phyloP scores from a whole-genome alignment of 140 eudicot genomes.

The Senecio squalidus region DNA sequence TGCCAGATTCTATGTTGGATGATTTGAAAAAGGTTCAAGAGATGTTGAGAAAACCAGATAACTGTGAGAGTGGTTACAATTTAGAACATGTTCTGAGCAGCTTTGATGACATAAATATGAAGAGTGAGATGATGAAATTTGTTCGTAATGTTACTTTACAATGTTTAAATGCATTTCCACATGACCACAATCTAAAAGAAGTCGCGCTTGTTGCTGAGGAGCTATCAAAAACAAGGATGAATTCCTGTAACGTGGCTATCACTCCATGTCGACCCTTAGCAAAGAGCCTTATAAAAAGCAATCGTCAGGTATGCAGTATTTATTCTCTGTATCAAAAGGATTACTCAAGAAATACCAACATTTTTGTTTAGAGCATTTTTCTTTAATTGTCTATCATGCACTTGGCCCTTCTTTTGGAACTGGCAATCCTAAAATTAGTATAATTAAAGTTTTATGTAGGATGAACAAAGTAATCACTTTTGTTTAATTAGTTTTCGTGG shows the following conservation, averaged over 20 bases:
- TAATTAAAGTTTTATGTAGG: no score
- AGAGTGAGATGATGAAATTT: slow-evolving; percentile 72
- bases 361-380: background rate
- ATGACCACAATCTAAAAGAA: slow-evolving; percentile 70
- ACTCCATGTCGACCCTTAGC: slow-evolving; percentile 90
- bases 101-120: slow-evolving; percentile 42
- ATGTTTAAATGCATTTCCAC: slow-evolving; percentile 64
- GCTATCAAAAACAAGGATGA: slow-evolving; percentile 58
- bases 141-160: slow-evolving; percentile 73
- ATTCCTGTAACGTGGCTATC: slow-evolving; percentile 29
- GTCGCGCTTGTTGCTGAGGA: slow-evolving; percentile 84
- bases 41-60: slow-evolving; percentile 29
- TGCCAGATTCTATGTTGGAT: slow-evolving; percentile 47
- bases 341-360: background rate
- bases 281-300: slow-evolving; percentile 74
- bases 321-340: background rate
- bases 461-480: no score
- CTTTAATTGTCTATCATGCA: slow-evolving; percentile 1
- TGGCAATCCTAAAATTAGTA: background rate
- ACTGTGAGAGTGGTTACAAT: slow-evolving; percentile 30
- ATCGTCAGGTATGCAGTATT: slow-evolving; percentile 65
- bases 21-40: slow-evolving; percentile 49
- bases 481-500: no score
- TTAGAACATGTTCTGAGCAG: slow-evolving; percentile 40
- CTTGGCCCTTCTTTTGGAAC: background rate